These are phyloP conservation scores for Suhomyces taliae DNA, from an alignment of 1,139 yeast genomes.

Conservation along the genomic window DNA sequence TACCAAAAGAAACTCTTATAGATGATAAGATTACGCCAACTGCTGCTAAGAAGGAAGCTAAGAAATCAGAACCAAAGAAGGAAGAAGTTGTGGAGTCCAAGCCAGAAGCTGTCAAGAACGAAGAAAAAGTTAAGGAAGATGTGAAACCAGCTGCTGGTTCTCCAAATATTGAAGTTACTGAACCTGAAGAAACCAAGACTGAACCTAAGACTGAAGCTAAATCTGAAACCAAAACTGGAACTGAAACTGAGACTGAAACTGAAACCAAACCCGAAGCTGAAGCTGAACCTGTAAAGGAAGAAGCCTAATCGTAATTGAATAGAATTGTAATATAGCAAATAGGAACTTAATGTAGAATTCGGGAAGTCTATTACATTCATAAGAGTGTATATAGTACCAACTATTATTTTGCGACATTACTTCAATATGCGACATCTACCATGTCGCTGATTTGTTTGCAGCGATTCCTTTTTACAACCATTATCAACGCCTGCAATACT, in stretches of 20 bases:
- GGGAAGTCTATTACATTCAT: too few relatives aligned
- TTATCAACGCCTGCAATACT: too few relatives aligned
- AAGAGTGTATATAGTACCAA: neutral
- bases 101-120: neutral
- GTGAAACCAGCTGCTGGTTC: neutral
- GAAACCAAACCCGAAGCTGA: neutral
- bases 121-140: slow-evolving; percentile 5
- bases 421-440: neutral
- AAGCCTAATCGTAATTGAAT: neutral
- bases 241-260: too few relatives aligned
- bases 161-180: too few relatives aligned
- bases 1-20: slow-evolving; percentile 47
- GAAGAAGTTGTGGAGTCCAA: slow-evolving; percentile 12
- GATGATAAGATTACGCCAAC: slow-evolving; percentile 23
- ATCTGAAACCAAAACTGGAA: too few relatives aligned
- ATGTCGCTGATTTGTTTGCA: neutral
- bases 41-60: slow-evolving; percentile 5
- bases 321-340: slow-evolving; percentile 3
- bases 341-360: neutral
- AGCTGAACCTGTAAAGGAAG: neutral
- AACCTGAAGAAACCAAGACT: neutral
- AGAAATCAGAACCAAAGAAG: slow-evolving; percentile 2
- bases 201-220: neutral
- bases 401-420: neutral
- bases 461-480: neutral